phyloP scores from a whole-genome alignment of 2,329 filamentous ascomycete species.

The Cladophialophora yegresii region DNA sequence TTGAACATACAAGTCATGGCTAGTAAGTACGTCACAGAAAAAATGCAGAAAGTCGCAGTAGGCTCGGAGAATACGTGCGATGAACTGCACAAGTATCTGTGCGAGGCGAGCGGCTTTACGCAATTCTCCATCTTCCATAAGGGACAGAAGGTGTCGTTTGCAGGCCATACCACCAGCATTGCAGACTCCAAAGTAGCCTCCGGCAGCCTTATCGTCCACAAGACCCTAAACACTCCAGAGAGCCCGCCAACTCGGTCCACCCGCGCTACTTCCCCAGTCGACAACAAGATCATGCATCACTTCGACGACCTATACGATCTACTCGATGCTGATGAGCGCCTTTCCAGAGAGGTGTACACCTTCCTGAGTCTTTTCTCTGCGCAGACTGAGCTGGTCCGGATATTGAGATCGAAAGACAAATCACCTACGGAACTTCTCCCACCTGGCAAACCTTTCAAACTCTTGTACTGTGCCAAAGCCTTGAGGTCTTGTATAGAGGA shows the following conservation, averaged over 20 bases:
- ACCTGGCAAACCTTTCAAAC: slow-evolving; percentile 68
- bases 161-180: slow-evolving; percentile 30
- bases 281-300: slow-evolving; percentile 76
- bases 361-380: slow-evolving; percentile 72
- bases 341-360: slow-evolving; percentile 70
- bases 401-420: slow-evolving; percentile 58
- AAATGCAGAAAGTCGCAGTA: slow-evolving; percentile 50
- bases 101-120: slow-evolving; percentile 70
- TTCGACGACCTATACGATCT: slow-evolving; percentile 83
- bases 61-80: slow-evolving; percentile 70
- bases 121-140: slow-evolving; percentile 69
- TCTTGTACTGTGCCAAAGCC: slow-evolving; percentile 70
- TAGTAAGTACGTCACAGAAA: slow-evolving; percentile 28
- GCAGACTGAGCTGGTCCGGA: slow-evolving; percentile 62
- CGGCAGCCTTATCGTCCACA: slow-evolving; percentile 43
- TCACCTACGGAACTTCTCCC: slow-evolving; percentile 67
- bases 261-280: slow-evolving; percentile 57
- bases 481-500: slow-evolving; percentile 63
- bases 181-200: slow-evolving; percentile 46
- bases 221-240: slow-evolving; percentile 34
- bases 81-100: slow-evolving; percentile 67
- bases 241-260: slow-evolving; percentile 47
- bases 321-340: slow-evolving; percentile 69
- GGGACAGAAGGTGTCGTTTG: slow-evolving; percentile 28
- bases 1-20: slow-evolving; percentile 40